These are phyloP conservation scores for Rhynchosporium graminicola DNA, from an alignment of 2,329 filamentous ascomycete genomes.

Conservation along the genomic window DNA sequence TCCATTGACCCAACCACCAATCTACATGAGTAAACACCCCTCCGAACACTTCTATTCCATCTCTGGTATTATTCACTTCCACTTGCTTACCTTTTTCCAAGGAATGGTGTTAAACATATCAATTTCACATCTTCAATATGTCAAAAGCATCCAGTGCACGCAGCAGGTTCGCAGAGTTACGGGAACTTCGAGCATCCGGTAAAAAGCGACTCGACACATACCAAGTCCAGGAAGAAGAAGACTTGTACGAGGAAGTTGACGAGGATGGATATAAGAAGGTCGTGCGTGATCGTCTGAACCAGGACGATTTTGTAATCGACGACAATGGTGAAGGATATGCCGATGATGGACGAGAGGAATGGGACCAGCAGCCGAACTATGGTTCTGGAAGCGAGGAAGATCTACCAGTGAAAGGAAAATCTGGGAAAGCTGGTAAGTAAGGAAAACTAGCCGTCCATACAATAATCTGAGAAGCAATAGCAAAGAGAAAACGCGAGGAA, in stretches of 20 bases:
- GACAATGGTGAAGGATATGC: conserved; percentile 97
- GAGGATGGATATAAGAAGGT: conserved; percentile 98
- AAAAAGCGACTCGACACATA: conserved; percentile 90
- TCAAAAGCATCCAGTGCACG: conserved; percentile 39
- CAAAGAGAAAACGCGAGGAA: conserved; percentile 85
- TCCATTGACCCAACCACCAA: neutral
- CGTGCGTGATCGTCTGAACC: conserved; percentile 81
- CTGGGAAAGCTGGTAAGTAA: conserved; percentile 45
- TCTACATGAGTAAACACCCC: neutral
- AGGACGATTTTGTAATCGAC: conserved; percentile 98
- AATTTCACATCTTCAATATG: conserved; percentile 32
- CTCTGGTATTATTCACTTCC: neutral
- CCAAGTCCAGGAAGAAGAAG: conserved; percentile 78
- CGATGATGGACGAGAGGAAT: conserved; percentile 93
- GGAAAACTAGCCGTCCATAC: neutral
- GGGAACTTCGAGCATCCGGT: conserved; percentile 80
- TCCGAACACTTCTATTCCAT: neutral
- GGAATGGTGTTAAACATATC: conserved; percentile 26
- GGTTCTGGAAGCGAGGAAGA: conserved; percentile 78
- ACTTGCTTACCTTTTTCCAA: conserved; percentile 13
- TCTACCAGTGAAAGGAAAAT: conserved; percentile 50
- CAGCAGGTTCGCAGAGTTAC: conserved; percentile 72
- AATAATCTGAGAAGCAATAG: conserved; percentile 45
- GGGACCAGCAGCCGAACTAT: conserved; percentile 67
- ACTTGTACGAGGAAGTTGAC: conserved; percentile 94